Percentiles rank a stretch among this genome's conserved stretches.
Evolutionary conservation across 495 filamentous ascomycete genomes (phyloP).

Genomic region (Aspergillus olivimuriae): DNA sequence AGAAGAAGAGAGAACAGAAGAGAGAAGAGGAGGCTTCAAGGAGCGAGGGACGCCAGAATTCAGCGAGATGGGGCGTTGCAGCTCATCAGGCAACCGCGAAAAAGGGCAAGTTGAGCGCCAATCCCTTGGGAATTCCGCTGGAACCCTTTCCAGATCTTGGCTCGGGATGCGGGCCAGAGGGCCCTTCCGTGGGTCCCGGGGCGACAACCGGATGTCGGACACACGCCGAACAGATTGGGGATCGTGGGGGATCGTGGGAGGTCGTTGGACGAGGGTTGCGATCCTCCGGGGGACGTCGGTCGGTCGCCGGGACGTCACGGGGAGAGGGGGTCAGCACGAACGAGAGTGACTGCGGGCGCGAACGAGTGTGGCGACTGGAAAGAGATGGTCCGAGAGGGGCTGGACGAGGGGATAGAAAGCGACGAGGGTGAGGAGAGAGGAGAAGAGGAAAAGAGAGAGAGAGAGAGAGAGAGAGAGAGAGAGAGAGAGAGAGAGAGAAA

Average conservation of each 20-base stretch:
- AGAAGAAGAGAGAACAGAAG: conserved; percentile 4
- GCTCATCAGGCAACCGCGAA: conserved; percentile 8
- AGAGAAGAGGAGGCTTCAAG: conserved; percentile 1
- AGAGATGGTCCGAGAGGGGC: no score
- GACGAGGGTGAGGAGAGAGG: neutral
- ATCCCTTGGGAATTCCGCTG: no score
- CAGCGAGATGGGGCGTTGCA: no score
- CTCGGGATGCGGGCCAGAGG: neutral
- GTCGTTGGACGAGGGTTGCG: no score
- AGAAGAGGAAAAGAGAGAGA: conserved; percentile 1
- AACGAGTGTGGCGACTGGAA: no score
- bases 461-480: neutral
- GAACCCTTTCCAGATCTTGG: conserved; percentile 4
- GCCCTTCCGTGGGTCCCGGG: neutral
- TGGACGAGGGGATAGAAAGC: neutral
- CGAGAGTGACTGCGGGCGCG: no score
- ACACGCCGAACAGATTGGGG: no score
- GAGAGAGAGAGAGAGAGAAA: conserved; percentile 1
- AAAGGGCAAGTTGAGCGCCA: no score
- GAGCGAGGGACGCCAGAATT: conserved; percentile 5
- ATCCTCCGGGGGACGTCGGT: no score
- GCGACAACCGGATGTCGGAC: neutral
- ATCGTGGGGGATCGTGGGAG: no score
- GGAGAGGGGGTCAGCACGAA: no score
- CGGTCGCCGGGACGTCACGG: no score